These are phyloP conservation scores for Cystobasidium onofrii DNA, from an alignment of 768 basidiomycete species.

Conservation along the genomic window DNA sequence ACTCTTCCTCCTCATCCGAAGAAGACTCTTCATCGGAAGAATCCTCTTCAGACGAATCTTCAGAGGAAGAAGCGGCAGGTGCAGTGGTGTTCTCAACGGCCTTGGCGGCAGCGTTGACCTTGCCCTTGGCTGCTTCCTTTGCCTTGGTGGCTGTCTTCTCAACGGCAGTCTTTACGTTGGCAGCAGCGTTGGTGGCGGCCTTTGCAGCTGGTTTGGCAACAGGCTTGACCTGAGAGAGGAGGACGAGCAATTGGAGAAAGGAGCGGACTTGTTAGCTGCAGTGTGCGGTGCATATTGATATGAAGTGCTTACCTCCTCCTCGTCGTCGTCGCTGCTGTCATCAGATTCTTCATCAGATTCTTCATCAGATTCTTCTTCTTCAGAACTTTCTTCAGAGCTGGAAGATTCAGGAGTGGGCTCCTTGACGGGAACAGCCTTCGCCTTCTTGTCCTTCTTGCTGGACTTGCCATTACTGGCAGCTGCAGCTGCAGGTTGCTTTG, in stretches of 20 bases:
- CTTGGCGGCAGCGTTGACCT: constrained; percentile 27
- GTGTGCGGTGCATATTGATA: neutral
- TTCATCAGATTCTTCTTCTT: constrained; percentile 25
- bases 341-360: constrained; percentile 20
- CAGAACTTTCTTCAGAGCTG: constrained; percentile 2
- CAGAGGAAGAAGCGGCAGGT: neutral
- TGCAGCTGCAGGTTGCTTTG: constrained; percentile 27
- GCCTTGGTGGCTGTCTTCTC: constrained; percentile 9
- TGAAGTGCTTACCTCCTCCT: constrained; percentile 16
- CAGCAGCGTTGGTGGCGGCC: constrained; percentile 25
- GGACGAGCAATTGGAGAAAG: neutral
- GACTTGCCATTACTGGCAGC: constrained; percentile 11
- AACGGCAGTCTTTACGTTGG: constrained; percentile 16
- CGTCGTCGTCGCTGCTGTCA: constrained; percentile 16
- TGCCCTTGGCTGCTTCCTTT: neutral
- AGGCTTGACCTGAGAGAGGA: constrained; percentile 9
- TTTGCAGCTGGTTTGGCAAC: constrained; percentile 19
- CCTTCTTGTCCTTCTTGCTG: constrained; percentile 31
- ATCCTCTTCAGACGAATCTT: constrained; percentile 29
- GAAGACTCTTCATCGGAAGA: neutral
- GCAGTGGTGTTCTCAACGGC: constrained; percentile 16
- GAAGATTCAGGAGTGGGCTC: constrained; percentile 30
- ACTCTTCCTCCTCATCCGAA: constrained; percentile 28
- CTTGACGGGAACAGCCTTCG: constrained; percentile 14
- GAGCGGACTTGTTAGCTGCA: neutral